Evolutionary conservation across 805 yeast species (phyloP), one percentile per base, ranked within the genome.

Genomic region (Wickerhamomyces queroliae): DNA sequence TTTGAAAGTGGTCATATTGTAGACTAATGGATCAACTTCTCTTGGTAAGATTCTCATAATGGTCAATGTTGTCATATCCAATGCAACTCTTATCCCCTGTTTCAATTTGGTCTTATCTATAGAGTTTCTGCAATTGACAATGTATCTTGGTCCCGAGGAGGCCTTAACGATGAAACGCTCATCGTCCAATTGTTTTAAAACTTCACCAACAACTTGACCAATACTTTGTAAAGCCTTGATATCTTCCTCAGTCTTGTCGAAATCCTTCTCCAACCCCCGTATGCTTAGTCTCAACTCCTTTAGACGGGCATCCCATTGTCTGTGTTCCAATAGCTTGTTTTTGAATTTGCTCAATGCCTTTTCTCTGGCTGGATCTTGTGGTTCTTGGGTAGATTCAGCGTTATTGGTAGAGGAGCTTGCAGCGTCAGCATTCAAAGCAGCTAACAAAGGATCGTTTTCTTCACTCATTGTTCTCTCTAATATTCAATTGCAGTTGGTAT

Each of bases 201-300:
- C 95, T 63, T 93, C 99, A 41, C 99, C 99, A 49, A 93, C 85
- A 57, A 93, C 80, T 64, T 93, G 99, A 4, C 99, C 99, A 46
- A 93, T 95, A 47, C 95, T 83, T 64, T 93, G 99, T 49, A 93
- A 72, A 15, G 98, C 98, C 66, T 89, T 91, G 62, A 93, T 93
- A 55, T 93, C 99, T 51, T 89, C 87, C 61, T 93, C 99, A 2
- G 99, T 91, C 70, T 88, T 89, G 43, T 84, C 91, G 62, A 79
- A 93, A 46, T 80, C 81, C 52, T 78, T 80, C 48, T 89, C 96
- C 49, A 89, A 65, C 50, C 76, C 95, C 61, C 89, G 80, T 67
- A 93, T 85, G 47, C 82, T 77, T 55, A 85, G 66, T 49, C 99
- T 77, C 45, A 90, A 71, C 32, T 81, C 88, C 61, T 88, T 91